phyloP scores from a whole-genome alignment of 2,329 filamentous ascomycete genomes.

The Botrytis pseudocinerea region DNA sequence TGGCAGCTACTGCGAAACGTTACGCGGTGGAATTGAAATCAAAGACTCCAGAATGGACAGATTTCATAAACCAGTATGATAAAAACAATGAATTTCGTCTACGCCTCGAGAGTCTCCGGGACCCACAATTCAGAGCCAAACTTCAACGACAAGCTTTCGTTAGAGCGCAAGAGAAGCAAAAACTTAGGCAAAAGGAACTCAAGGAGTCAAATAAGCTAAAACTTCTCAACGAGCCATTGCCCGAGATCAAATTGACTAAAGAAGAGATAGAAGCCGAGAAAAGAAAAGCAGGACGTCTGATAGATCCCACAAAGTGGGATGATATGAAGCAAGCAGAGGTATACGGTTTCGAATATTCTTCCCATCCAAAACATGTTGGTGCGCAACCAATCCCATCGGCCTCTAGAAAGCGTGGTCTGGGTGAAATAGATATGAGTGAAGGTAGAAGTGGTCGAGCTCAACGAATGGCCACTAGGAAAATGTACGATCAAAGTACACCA shows the following conservation, averaged over 20 bases:
- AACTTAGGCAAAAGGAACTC: conserved; percentile 8
- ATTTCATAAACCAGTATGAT: conserved; percentile 17
- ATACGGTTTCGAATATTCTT: conserved; percentile 63
- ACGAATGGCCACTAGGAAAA: conserved; percentile 30
- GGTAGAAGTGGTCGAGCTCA: conserved; percentile 35
- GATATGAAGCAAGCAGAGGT: conserved; percentile 56
- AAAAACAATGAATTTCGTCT: conserved; percentile 15
- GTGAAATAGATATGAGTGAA: conserved; percentile 26
- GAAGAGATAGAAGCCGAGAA: conserved; percentile 34
- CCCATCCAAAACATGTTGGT: conserved; percentile 57
- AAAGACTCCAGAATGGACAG: conserved; percentile 15
- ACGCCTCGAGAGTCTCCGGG: conserved; percentile 23
- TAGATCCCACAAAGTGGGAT: conserved; percentile 37
- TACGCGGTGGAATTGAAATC: conserved; percentile 18
- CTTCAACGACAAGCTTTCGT: conserved; percentile 22
- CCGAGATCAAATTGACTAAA: conserved; percentile 31
- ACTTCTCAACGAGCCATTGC: conserved; percentile 32
- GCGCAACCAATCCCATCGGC: conserved; percentile 52
- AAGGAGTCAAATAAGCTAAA: conserved; percentile 24
- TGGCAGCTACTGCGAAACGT: conserved; percentile 7
- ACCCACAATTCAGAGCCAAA: conserved; percentile 26
- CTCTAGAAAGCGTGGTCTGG: conserved; percentile 23
- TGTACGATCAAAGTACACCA: conserved; percentile 35
- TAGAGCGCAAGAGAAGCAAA: conserved; percentile 18
- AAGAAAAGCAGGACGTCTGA: conserved; percentile 31